Evolutionary conservation across 352 stramenopile genomes (phyloP).

Genomic region (Phytophthora aleatoria): DNA sequence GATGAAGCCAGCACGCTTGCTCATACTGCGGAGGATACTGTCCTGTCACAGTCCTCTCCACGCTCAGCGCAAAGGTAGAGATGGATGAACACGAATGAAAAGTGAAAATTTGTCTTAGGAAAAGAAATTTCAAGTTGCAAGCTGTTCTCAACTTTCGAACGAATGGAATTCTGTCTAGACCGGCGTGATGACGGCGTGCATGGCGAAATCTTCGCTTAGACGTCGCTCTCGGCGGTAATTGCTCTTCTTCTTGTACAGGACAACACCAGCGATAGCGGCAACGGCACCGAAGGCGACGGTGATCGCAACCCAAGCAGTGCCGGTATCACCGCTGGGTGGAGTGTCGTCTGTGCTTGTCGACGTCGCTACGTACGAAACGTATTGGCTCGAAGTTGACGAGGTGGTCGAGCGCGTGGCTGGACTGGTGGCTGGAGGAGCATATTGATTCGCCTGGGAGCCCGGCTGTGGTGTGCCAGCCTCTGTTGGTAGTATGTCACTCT

Average conservation of each 20-base stretch:
- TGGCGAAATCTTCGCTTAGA: conserved; percentile 23
- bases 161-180: conserved; percentile 9
- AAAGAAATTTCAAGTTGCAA: not conserved
- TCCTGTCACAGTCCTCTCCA: conserved; percentile 6
- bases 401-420: conserved; percentile 6
- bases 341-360: conserved; percentile 11
- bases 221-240: conserved; percentile 9
- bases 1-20: conserved; percentile 9
- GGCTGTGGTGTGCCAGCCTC: not conserved
- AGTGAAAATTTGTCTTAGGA: too few species aligned
- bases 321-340: not conserved
- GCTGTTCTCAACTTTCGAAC: conserved; percentile 9
- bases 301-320: conserved; percentile 5
- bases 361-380: conserved; percentile 9
- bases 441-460: too few species aligned
- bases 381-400: conserved; percentile 3
- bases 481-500: not conserved
- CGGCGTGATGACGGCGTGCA: conserved; percentile 20
- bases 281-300: conserved; percentile 6
- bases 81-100: too few species aligned
- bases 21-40: conserved; percentile 6
- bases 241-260: conserved; percentile 5
- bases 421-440: not conserved
- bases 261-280: not conserved
- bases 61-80: not conserved